A percentile compares a stretch with the other conserved stretches of the same genome.
These are phyloP conservation scores for Amoeboaphelidium occidentale DNA, from an alignment of 371 early-diverging fungal species.

Conservation along the genomic window DNA sequence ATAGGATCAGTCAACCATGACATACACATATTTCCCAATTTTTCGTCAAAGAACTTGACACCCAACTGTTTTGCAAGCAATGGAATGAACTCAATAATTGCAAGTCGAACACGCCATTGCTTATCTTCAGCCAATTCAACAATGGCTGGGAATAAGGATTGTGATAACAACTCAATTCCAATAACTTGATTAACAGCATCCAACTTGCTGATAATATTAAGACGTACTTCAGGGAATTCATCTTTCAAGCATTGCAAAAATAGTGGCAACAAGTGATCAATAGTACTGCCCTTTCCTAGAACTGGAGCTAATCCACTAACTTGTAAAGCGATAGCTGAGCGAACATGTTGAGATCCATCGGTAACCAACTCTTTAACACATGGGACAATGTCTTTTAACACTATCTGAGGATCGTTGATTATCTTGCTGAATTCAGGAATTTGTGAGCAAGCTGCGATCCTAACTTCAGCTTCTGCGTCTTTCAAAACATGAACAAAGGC, in stretches of 20 bases:
- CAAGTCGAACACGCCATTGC: conserved; percentile 94
- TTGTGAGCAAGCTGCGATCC: conserved; percentile 69
- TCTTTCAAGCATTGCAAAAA: conserved; percentile 88
- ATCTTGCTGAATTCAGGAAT: conserved; percentile 64
- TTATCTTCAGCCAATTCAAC: conserved; percentile 94
- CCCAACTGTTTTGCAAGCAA: conserved; percentile 84
- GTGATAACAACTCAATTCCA: conserved; percentile 86
- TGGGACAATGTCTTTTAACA: conserved; percentile 55
- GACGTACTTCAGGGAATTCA: conserved; percentile 84
- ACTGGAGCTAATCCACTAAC: conserved; percentile 82
- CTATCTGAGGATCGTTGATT: conserved; percentile 45
- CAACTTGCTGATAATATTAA: conserved; percentile 90
- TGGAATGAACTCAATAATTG: conserved; percentile 93
- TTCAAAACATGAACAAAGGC: conserved; percentile 54
- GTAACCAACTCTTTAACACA: conserved; percentile 69
- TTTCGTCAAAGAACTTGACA: conserved; percentile 82
- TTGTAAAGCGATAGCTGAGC: conserved; percentile 81
- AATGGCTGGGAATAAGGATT: conserved; percentile 87
- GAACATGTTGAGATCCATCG: conserved; percentile 85
- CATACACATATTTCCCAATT: conserved; percentile 75
- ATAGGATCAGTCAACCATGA: conserved; percentile 88
- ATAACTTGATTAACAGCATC: conserved; percentile 81
- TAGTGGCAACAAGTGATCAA: conserved; percentile 73
- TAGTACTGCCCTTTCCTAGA: conserved; percentile 79
- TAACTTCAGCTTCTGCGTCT: conserved; percentile 91